Percentiles rank a stretch among this genome's conserved stretches.
Evolutionary conservation across 192 early-diverging fungal species (phyloP).

Genomic region (Gaertneriomyces semiglobifer): DNA sequence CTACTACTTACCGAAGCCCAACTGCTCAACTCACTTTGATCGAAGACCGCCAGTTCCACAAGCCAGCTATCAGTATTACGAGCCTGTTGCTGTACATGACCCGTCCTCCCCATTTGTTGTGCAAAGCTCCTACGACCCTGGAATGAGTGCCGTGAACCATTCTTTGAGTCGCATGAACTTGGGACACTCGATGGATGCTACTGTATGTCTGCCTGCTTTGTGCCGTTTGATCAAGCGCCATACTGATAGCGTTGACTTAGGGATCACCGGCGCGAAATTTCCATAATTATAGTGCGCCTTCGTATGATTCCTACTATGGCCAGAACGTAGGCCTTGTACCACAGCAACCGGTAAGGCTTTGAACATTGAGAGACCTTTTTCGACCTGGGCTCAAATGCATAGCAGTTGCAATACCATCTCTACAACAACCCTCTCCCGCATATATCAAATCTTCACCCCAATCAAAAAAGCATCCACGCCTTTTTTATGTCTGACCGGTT

Average conservation of each 20-base stretch:
- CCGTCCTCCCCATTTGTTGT: background rate
- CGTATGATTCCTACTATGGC: no score
- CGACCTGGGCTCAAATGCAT: slow-evolving; percentile 15
- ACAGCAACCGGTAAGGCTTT: slow-evolving; percentile 30
- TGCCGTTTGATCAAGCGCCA: no score
- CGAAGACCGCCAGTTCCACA: no score
- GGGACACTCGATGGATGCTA: no score
- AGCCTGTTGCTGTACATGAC: background rate
- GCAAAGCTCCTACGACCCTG: background rate
- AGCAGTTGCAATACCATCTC: slow-evolving; percentile 76
- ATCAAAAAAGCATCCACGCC: slow-evolving; percentile 74
- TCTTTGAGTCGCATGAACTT: no score
- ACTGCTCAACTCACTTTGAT: no score
- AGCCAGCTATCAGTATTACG: background rate
- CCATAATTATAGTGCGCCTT: no score
- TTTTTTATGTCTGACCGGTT: slow-evolving; percentile 85
- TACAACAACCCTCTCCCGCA: slow-evolving; percentile 70
- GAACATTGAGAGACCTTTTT: background rate
- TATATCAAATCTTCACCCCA: slow-evolving; percentile 63
- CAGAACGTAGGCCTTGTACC: slow-evolving; percentile 8
- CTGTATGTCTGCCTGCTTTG: no score
- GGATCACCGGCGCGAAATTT: no score
- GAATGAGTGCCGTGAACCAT: no score
- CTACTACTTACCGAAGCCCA: no score
- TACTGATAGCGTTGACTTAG: no score